Base-by-base conservation (phyloP, 352 stramenopile genomes). In the Globisporangium lucens region DNA sequence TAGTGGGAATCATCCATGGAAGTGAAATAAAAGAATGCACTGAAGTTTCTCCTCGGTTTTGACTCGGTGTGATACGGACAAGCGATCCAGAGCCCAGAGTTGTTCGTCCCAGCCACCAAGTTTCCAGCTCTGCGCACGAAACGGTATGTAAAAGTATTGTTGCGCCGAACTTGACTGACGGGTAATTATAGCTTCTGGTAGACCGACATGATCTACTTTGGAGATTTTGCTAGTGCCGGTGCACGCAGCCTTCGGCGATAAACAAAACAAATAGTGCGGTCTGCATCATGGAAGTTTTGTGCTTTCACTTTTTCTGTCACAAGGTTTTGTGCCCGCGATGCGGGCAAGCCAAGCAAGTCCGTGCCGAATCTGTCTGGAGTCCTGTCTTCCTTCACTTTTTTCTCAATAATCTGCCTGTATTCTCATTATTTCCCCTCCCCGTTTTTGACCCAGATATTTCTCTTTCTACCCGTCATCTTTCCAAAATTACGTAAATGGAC, bases 241-340 rank as follows among this genome's bases (percentile, higher is more conserved):
- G 3, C 22, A 10, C 20, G 22, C n/a, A 30, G 7, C 46, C 22
- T 33, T 56, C 6, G 49, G 9, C 49, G 30, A 5, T 8, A 56
- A 56, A 56, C 7, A 30, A 22, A 38, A 7, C 20, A 56, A 36
- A 12, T 24, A 64, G 9, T 9, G 9, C 27, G 15, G 5, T 15
- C 2, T 24, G n/a, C 27, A 17, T 63, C 20, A 66, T 66, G 61
- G 63, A 56, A 1, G 27, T 68, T 24, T 24, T 24, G 24, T 24
- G 24, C 24, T 24, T 24, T 24, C 24, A 24, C 24, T 24, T 24
- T 24, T 24, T 24, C 24, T 24, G 24, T 24, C 24, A 24, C 24
- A 24, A 24, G 24, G 24, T 24, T 24, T 24, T 24, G 24, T 24
- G 24, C 24, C 24, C 24, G 24, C 24, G 24, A 24, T 0, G 24